Evolutionary conservation across 345 rosid genomes (phyloP), one percentile per base, ranked within the genome.

Genomic region (Rhodamnia rubescens): DNA sequence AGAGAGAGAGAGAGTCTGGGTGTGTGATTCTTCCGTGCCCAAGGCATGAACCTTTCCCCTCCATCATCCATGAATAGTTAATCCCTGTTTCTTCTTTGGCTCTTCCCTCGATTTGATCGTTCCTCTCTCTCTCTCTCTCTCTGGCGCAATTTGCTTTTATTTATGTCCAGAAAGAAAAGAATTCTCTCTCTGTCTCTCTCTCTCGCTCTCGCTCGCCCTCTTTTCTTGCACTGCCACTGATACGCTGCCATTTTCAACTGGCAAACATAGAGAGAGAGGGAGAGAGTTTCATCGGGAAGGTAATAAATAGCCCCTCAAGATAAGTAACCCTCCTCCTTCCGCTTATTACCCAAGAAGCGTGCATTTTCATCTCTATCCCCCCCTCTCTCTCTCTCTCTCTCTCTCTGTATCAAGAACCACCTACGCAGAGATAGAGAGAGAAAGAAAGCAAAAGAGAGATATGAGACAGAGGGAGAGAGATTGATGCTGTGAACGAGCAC

Each of bases 201-300:
- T 49, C 53, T 40, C 24, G 11, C 74, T 36, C 40, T 36, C 40
- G 40, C 40, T 21, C 69, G 11, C 74, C 14, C 56, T 36, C 42
- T 80, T 32, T 83, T 69, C 80, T 69, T 69, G 80, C 80, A 69
- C 80, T 69, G 47, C 80, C 80, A 36, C 80, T 69, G 80, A 36
- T 69, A 9, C 80, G 18, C 92, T 92, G 89, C 88, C 96, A 91
- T 92, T 90, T 18, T 69, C 24, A 42, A 69, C 80, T 36, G 80
- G 80, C 80, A 69, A 69, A 93, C 92, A 86, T 88, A 89, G 84
- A 90, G 89, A 88, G 87, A 88, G 89, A 90, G 86, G 84, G 88
- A 85, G 90, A 88, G 90, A 83, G 86, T 89, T 90, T 91, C 94
- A 93, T 95, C 90, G 98, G 98, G 98, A 94, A 95, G 93, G 95